Conservation (phyloP, 768 basidiomycete species). For the Lentinula detonsa region DNA sequence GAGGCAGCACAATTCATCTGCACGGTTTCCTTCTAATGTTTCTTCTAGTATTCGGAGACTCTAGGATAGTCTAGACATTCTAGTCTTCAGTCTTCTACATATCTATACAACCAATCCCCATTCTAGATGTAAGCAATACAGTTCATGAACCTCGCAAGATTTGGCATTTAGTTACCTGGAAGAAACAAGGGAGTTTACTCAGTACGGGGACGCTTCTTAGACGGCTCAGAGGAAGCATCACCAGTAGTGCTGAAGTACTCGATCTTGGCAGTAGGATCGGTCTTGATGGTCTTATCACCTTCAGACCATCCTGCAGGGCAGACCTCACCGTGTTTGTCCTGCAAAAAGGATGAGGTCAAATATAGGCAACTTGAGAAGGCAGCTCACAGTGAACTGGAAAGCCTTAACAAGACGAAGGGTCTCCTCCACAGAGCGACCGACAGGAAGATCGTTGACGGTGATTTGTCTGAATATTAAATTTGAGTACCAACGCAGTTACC, state of each 20-base stretch:
- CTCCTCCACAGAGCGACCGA: conserved; percentile 94
- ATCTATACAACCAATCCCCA: conserved; percentile 4
- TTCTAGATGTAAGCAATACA: conserved; percentile 4
- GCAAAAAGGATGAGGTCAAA: background rate
- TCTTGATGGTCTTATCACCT: conserved; percentile 76
- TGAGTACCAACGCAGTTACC: background rate
- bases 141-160: background rate
- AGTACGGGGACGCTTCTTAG: conserved; percentile 11
- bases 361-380: background rate
- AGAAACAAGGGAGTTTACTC: conserved; percentile 6
- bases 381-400: conserved; percentile 80
- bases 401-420: conserved; percentile 88
- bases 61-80: background rate
- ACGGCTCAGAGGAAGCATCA: conserved; percentile 8
- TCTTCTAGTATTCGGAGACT: conserved; percentile 3
- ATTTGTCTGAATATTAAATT: conserved; percentile 48
- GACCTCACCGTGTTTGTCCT: conserved; percentile 89
- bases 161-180: conserved; percentile 6
- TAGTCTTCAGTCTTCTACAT: conserved; percentile 4
- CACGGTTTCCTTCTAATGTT: background rate
- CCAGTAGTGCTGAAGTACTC: conserved; percentile 57
- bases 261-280: conserved; percentile 63
- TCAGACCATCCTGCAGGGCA: conserved; percentile 91
- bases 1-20: background rate
- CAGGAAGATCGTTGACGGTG: conserved; percentile 88